Conservation (phyloP, 805 yeast species). For the Aciculoconidium aculeatum region DNA sequence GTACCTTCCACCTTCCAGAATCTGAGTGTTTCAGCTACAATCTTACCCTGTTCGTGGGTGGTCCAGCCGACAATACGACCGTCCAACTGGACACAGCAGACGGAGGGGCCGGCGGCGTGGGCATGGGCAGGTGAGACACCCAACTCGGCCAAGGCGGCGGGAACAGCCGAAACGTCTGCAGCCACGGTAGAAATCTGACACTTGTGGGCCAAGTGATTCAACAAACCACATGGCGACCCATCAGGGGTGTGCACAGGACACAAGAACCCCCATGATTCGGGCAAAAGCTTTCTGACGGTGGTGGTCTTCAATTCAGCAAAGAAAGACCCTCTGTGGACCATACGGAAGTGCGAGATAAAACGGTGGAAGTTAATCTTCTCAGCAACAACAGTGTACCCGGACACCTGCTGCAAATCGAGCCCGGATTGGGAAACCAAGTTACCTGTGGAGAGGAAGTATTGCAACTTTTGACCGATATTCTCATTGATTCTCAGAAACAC, state of each 20-base stretch:
- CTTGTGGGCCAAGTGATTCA: slow-evolving; percentile 94
- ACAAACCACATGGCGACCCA: slow-evolving; percentile 98
- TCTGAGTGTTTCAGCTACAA: slow-evolving; percentile 85
- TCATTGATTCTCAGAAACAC: slow-evolving; percentile 79
- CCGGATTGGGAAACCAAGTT: slow-evolving; percentile 96
- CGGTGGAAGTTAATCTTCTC: slow-evolving; percentile 97
- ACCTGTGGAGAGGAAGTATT: slow-evolving; percentile 94
- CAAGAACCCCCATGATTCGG: slow-evolving; percentile 98
- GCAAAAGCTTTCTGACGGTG: slow-evolving; percentile 90
- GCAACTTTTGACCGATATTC: slow-evolving; percentile 90
- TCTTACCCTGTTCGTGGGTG: slow-evolving; percentile 78
- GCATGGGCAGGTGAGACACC: slow-evolving; percentile 82
- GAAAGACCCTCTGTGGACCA: slow-evolving; percentile 99
- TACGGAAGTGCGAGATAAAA: slow-evolving; percentile 96
- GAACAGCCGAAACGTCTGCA: slow-evolving; percentile 68
- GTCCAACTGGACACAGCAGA: slow-evolving; percentile 89
- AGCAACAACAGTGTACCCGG: slow-evolving; percentile 97
- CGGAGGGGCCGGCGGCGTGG: slow-evolving; percentile 79
- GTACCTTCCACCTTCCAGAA: slow-evolving; percentile 86
- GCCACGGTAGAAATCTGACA: slow-evolving; percentile 79
- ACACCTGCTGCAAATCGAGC: slow-evolving; percentile 93
- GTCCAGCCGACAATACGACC: slow-evolving; percentile 94
- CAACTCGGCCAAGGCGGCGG: slow-evolving; percentile 56
- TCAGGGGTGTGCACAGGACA: slow-evolving; percentile 99
- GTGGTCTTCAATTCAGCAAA: slow-evolving; percentile 97